phyloP scores from a whole-genome alignment of 2,329 filamentous ascomycete species.

The Aspergillus tubingensis region DNA sequence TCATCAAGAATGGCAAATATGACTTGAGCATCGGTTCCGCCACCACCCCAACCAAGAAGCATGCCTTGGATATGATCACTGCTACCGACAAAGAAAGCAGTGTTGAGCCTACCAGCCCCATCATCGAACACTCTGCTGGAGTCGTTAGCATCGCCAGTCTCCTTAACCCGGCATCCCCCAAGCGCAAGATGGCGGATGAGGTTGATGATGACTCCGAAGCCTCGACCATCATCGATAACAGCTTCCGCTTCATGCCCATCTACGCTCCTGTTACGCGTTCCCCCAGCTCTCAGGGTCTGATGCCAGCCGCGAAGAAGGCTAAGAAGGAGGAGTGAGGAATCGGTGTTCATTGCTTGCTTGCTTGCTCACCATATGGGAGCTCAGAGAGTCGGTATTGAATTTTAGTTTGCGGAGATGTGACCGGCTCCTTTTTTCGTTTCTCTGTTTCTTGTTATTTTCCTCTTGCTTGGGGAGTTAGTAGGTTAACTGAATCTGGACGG shows the following conservation, averaged over 20 bases:
- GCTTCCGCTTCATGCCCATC: too few species aligned
- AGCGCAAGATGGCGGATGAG: constrained; percentile 13
- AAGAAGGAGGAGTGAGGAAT: background rate
- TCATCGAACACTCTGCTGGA: too few species aligned
- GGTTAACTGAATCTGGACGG: background rate
- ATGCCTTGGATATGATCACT: background rate
- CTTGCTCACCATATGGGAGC: too few species aligned
- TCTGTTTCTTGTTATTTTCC: too few species aligned
- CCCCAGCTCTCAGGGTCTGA: background rate
- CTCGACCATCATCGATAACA: background rate
- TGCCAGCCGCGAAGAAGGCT: background rate
- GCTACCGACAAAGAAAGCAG: background rate
- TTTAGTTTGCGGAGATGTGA: too few species aligned
- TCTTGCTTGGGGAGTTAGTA: background rate
- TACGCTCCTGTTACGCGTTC: too few species aligned
- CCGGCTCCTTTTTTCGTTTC: too few species aligned
- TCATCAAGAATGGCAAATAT: constrained; percentile 8
- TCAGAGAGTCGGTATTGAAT: too few species aligned
- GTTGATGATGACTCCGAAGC: background rate
- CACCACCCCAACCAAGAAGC: background rate
- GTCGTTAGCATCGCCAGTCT: background rate
- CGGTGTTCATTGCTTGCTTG: too few species aligned
- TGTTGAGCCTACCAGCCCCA: background rate
- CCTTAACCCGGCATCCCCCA: background rate
- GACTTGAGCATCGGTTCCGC: background rate